Percentiles rank a stretch among this genome's conserved stretches.
These are phyloP conservation scores for Tricharina praecox DNA, from an alignment of 495 filamentous ascomycete species.

Conservation along the genomic window DNA sequence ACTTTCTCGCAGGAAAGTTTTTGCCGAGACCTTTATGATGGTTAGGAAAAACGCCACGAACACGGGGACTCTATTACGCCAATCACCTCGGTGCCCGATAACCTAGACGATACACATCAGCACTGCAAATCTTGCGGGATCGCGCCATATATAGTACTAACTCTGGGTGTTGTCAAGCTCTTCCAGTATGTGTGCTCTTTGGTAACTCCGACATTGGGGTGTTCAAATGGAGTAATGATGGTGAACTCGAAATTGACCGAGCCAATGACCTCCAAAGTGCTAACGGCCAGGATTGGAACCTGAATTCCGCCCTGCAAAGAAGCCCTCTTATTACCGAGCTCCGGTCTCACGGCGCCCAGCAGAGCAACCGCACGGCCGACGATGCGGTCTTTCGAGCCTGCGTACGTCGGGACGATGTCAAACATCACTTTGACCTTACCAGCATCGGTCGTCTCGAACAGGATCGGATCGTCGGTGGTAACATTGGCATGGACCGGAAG, in stretches of 20 bases:
- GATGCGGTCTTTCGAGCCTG: conserved; percentile 70
- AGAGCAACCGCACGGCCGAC: conserved; percentile 86
- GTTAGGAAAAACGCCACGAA: conserved; percentile 8
- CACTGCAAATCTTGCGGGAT: not conserved
- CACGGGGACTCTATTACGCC: conserved; percentile 2
- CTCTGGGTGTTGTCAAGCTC: conserved; percentile 60
- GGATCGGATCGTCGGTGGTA: conserved; percentile 66
- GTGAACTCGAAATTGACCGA: conserved; percentile 92
- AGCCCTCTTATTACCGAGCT: conserved; percentile 56
- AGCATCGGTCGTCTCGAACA: conserved; percentile 62
- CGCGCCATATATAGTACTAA: not conserved
- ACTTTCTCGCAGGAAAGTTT: conserved; percentile 64
- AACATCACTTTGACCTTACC: conserved; percentile 78
- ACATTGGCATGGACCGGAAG: conserved; percentile 87
- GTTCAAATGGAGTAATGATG: conserved; percentile 82
- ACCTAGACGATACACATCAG: conserved; percentile 27
- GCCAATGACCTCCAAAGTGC: conserved; percentile 72
- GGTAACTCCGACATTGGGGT: conserved; percentile 82
- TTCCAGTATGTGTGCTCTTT: conserved; percentile 93
- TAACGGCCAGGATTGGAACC: conserved; percentile 67
- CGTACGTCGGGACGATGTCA: conserved; percentile 93
- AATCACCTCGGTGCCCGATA: conserved; percentile 66
- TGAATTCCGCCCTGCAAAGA: conserved; percentile 84
- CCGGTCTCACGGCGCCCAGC: conserved; percentile 66
- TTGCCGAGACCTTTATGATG: conserved; percentile 52